Evolutionary conservation across 768 basidiomycete species (phyloP), one percentile per base, ranked within the genome.

Genomic region (Phylloporus scabripes): DNA sequence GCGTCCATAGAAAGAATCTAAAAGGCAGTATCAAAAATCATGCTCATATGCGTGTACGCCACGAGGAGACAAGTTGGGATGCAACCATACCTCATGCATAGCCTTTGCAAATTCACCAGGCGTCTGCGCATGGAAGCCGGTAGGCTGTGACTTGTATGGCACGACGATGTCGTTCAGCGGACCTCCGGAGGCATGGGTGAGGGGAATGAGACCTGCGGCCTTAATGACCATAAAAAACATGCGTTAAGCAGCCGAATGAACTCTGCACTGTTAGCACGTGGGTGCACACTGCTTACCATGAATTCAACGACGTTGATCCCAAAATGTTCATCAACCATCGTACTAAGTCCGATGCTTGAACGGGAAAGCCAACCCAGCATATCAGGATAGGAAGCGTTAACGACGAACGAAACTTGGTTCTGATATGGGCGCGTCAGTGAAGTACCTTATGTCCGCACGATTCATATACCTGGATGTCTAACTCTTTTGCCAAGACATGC

Each of bases 241-340:
- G 54, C 32, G 31, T 38, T 53, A 14, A 57, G 50, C 53, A 55
- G 43, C 51, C 48, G 57, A 37, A 33, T 4, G 29, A 26, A 50
- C 9, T 33, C n/a, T 8, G 31, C 4, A n/a, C 29, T 32, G 7
- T 18, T 26, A 9, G 14, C 15, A 41, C 14, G 41, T 17, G 45
- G 50, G 26, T 54, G 7, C 18, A 42, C 42, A 50, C 55, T 18
- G 65, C 79, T 55, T 42, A 89, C 94, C 94, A 98, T 95, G 58
- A 89, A 95, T 65, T 99, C 95, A 7, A 99, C 95, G 32, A 99
- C 77, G 58, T 93, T 96, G 65, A 99, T 98, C 2, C 96, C 95
- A 54, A 98, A 99, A 64, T 99, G 95, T 66, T 99, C 95, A 61
- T 98, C 93, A 0, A 92, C 79, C 95, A 99, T 99, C 12, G 95